Conservation (phyloP, 2,329 filamentous ascomycete genomes). For the Coleophoma crateriformis region DNA sequence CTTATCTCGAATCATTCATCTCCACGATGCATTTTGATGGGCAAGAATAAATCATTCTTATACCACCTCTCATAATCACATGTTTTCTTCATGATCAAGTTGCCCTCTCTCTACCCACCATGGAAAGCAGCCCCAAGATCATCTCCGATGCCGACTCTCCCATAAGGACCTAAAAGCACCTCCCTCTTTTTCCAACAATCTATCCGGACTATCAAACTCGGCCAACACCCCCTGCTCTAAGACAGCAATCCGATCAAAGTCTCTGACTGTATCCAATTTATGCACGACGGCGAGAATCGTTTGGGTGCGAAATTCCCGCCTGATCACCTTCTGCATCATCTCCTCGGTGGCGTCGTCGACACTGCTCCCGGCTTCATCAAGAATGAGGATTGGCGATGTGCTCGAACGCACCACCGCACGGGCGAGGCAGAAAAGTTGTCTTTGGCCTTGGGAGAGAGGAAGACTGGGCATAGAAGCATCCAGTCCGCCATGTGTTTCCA, state of each 20-base stretch:
- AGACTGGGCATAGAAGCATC: neutral
- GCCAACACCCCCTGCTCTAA: conserved; percentile 31
- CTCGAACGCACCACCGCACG: neutral
- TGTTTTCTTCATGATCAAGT: neutral
- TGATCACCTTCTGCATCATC: conserved; percentile 47
- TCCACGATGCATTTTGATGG: too few species aligned
- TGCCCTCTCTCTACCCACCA: neutral
- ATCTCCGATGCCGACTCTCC: too few species aligned
- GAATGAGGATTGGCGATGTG: neutral
- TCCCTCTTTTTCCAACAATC: neutral
- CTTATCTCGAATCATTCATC: too few species aligned
- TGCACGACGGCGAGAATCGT: conserved; percentile 41
- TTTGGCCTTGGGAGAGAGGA: conserved; percentile 41
- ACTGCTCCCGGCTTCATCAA: conserved; percentile 23
- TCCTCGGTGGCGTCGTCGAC: conserved; percentile 51
- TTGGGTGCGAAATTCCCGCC: conserved; percentile 42
- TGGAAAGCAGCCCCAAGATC: neutral
- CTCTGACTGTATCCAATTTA: conserved; percentile 35
- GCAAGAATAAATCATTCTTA: too few species aligned
- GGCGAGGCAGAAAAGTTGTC: neutral
- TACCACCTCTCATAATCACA: too few species aligned
- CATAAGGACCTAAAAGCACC: neutral
- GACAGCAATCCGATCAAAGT: conserved; percentile 43
- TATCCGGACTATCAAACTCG: neutral
- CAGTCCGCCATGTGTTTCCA: conserved; percentile 23